Conservation (phyloP, 345 rosid genomes). For the Gossypioides kirkii region DNA sequence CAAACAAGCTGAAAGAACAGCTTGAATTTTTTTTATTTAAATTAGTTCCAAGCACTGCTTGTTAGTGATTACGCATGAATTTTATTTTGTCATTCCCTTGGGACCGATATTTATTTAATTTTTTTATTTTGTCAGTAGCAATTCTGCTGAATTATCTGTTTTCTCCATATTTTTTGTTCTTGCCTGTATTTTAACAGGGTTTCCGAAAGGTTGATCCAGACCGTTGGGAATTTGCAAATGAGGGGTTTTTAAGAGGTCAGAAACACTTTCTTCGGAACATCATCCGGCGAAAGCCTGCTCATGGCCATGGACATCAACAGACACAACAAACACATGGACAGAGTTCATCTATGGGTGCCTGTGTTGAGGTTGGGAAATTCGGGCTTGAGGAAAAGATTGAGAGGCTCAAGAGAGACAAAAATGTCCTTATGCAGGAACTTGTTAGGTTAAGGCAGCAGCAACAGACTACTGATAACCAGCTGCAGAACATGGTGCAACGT, state of each 20-base stretch:
- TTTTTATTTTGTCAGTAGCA: too few species aligned
- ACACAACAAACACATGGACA: constrained; percentile 60
- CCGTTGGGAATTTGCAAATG: constrained; percentile 95
- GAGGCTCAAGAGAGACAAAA: constrained; percentile 96
- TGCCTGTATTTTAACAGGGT: constrained; percentile 47
- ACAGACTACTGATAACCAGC: constrained; percentile 81
- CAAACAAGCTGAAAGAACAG: neutral
- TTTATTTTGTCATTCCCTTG: neutral
- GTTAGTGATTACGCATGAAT: neutral
- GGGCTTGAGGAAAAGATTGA: constrained; percentile 97
- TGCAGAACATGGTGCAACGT: constrained; percentile 82
- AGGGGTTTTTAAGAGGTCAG: constrained; percentile 91
- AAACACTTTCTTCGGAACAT: constrained; percentile 76
- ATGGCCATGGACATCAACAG: constrained; percentile 62
- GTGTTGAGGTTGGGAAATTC: constrained; percentile 98
- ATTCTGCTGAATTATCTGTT: neutral
- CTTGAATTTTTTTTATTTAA: too few species aligned
- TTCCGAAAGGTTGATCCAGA: constrained; percentile 97
- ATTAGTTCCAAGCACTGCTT: neutral
- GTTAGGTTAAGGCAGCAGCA: constrained; percentile 94
- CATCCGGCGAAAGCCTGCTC: constrained; percentile 79
- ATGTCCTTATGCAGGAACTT: constrained; percentile 97
- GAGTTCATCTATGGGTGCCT: constrained; percentile 69
- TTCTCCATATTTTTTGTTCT: neutral
- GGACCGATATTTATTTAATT: neutral